Base-by-base conservation (phyloP, 2,329 filamentous ascomycete species). In the Magnaporthiopsis incrustans region DNA sequence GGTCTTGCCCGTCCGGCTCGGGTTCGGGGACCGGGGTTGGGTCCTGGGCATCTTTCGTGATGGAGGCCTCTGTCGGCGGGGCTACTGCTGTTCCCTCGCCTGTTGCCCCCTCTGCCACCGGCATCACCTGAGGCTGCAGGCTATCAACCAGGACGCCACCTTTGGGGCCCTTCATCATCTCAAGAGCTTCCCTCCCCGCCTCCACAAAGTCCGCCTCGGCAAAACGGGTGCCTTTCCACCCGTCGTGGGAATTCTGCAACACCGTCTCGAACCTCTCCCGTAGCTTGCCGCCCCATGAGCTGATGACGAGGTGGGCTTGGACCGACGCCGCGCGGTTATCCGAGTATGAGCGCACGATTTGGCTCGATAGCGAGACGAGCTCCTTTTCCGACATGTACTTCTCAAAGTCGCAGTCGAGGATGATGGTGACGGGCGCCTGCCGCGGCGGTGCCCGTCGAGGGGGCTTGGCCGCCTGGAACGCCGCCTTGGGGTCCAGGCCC, bases 391-490 rank as follows among this genome's bases (percentile, higher is more conserved):
- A 82, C 95, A 99, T 99, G 72, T 93, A 84, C 57, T 90, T 81
- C 74, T 99, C 93, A 73, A 96, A 99, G 68, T 90, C 87, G 77
- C 94, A 98, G 78, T 99, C 95, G 67, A 99, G 79, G 65, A 99
- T 81, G 68, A 99, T 79, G 0, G 91, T 85, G 27, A 98, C 78
- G 1, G 93, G 92, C 64, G 86, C 61, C 81, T 78, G 58, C 76
- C 71, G 53, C n/a, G 32, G 59, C n/a, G 66, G 68, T 59, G 63
- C 67, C 64, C 66, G 70, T 67, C 70, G 68, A 66, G 67, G 57
- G 73, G 67, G 74, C 77, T 72, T 72, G 73, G 64, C 73, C 72
- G 44, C 69, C 18, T 70, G 67, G 18, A 76, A 67, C 2, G 74
- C 71, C 10, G 69, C 68, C 58, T 66, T 68, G 57, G 77, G 79